These are phyloP conservation scores for Candida golubevii DNA, from an alignment of 805 yeast species.

Conservation along the genomic window DNA sequence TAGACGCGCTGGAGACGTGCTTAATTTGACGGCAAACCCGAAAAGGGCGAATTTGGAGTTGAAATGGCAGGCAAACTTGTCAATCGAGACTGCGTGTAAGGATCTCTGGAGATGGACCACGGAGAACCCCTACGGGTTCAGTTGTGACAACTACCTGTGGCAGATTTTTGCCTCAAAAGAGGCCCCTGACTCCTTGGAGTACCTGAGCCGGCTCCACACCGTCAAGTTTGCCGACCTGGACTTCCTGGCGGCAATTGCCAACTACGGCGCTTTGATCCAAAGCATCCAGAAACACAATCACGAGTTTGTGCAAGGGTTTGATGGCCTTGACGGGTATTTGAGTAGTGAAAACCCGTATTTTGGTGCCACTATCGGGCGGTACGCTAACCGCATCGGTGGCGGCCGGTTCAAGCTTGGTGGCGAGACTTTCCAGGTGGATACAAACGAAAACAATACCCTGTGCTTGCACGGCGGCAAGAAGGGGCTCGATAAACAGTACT, in stretches of 20 bases:
- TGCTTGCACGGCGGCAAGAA: constrained; percentile 50
- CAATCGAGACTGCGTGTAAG: constrained; percentile 59
- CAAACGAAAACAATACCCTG: constrained; percentile 35
- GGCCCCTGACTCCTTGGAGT: constrained; percentile 12
- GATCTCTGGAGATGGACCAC: constrained; percentile 80
- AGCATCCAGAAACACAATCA: constrained; percentile 36
- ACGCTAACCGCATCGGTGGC: constrained; percentile 53
- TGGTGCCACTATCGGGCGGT: constrained; percentile 65
- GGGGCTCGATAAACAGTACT: constrained; percentile 49
- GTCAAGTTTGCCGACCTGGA: constrained; percentile 24
- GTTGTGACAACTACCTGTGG: constrained; percentile 34
- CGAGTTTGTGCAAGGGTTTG: constrained; percentile 38
- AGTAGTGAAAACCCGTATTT: constrained; percentile 41
- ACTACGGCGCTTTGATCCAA: constrained; percentile 51
- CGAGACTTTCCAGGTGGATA: constrained; percentile 35
- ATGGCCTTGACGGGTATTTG: constrained; percentile 27
- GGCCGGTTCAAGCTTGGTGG: constrained; percentile 43
- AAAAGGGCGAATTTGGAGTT: constrained; percentile 63
- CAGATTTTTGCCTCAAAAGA: constrained; percentile 15
- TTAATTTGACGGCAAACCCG: constrained; percentile 69
- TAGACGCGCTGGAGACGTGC: constrained; percentile 73
- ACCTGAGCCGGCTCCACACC: constrained; percentile 34
- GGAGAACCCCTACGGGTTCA: constrained; percentile 60
- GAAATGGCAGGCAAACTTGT: constrained; percentile 54
- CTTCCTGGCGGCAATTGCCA: constrained; percentile 41